phyloP scores from a whole-genome alignment of 371 early-diverging fungal genomes.

The Mortierella sp. region DNA sequence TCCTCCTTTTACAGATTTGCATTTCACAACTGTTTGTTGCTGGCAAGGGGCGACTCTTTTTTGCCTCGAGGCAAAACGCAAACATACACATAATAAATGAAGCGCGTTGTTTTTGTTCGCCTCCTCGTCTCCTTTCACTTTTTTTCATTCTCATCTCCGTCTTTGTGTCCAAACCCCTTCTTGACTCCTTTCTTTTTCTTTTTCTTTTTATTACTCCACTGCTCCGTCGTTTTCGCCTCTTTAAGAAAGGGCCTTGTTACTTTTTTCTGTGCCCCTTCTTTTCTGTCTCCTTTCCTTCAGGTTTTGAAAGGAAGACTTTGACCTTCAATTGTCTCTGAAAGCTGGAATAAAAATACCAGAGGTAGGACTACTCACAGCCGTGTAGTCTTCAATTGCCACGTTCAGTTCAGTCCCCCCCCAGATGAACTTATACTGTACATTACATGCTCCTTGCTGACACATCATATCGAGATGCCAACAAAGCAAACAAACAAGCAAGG shows the following conservation, averaged over 20 bases:
- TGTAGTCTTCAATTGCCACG: too few species aligned
- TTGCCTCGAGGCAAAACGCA: too few species aligned
- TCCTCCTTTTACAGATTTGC: neutral
- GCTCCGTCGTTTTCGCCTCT: neutral
- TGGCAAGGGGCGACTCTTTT: too few species aligned
- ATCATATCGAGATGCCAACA: neutral
- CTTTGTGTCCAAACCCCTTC: neutral
- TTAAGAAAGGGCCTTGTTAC: neutral
- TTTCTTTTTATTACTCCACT: too few species aligned
- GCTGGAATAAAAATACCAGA: too few species aligned
- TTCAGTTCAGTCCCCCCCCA: too few species aligned
- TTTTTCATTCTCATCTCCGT: neutral
- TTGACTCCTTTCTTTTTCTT: neutral
- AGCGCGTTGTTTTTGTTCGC: neutral
- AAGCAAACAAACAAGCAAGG: neutral
- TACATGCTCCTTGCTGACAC: constrained; percentile 10
- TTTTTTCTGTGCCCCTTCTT: neutral
- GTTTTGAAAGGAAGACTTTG: neutral
- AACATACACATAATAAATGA: too few species aligned
- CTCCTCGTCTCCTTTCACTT: neutral
- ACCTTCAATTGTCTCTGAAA: too few species aligned
- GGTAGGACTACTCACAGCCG: too few species aligned
- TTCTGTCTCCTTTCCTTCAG: neutral
- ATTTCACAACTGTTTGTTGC: neutral
- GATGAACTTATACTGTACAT: too few species aligned